Conservation (phyloP, 371 early-diverging fungal species). For the Batrachochytrium dendrobatidis region DNA sequence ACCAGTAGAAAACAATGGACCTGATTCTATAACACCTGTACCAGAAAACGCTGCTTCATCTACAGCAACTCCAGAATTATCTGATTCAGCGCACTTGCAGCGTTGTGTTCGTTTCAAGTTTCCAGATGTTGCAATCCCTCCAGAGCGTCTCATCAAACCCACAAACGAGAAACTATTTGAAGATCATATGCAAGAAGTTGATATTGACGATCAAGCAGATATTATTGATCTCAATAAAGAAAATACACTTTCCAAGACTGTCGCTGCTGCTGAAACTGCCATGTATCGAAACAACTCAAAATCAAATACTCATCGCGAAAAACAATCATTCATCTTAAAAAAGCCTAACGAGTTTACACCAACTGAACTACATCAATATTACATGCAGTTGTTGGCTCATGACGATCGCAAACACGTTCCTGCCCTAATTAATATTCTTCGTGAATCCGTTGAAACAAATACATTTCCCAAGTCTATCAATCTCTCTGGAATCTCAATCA, state of each 20-base stretch:
- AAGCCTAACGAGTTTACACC: constrained; percentile 5
- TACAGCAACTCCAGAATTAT: background rate
- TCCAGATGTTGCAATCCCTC: constrained; percentile 14
- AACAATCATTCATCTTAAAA: background rate
- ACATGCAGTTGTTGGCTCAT: constrained; percentile 6
- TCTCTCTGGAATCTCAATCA: background rate
- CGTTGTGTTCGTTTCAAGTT: constrained; percentile 16
- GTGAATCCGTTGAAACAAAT: background rate
- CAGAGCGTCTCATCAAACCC: background rate
- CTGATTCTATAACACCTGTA: background rate
- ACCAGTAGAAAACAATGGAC: no score
- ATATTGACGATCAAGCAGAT: background rate
- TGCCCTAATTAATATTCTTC: background rate
- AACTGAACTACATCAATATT: constrained; percentile 11
- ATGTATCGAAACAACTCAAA: no score
- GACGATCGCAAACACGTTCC: background rate
- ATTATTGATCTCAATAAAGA: no score
- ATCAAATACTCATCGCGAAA: no score
- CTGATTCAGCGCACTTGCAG: background rate
- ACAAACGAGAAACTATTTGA: constrained; percentile 2
- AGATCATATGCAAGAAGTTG: no score
- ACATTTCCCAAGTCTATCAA: background rate
- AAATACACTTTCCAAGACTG: no score
- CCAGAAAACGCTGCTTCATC: background rate
- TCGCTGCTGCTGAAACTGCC: no score